A percentile compares a stretch with the other conserved stretches of the same genome.
These are phyloP conservation scores for Orbilia quercus DNA, from an alignment of 2,329 filamentous ascomycete genomes.

Conservation along the genomic window DNA sequence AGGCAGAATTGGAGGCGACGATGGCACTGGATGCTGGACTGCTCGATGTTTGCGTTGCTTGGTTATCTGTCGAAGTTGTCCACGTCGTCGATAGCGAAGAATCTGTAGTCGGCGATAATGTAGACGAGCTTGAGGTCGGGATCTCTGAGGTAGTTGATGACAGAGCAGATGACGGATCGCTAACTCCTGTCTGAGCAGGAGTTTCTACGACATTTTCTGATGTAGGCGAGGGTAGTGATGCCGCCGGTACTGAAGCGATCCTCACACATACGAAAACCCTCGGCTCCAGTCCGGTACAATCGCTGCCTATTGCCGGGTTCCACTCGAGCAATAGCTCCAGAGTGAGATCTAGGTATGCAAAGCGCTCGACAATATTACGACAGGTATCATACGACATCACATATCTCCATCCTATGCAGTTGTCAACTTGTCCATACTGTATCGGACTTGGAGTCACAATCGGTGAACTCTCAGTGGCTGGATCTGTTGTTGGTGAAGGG, in stretches of 20 bases:
- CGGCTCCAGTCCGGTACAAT: conserved; percentile 17
- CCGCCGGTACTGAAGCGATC: not conserved
- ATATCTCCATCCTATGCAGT: conserved; percentile 40
- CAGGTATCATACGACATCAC: conserved; percentile 18
- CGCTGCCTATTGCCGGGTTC: conserved; percentile 23
- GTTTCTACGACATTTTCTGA: not conserved
- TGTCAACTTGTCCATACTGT: conserved; percentile 7
- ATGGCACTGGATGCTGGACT: not conserved
- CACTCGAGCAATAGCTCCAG: conserved; percentile 28
- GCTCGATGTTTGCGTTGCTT: not conserved
- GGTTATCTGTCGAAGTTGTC: not conserved
- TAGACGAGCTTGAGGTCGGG: too few relatives aligned
- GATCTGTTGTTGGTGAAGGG: not conserved
- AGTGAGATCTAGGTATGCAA: conserved; percentile 19
- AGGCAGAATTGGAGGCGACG: not conserved
- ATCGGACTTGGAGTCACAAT: conserved; percentile 14
- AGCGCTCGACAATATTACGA: conserved; percentile 28
- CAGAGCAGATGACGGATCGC: too few relatives aligned
- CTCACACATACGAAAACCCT: conserved; percentile 33
- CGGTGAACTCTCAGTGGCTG: not conserved
- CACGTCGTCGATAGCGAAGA: too few relatives aligned
- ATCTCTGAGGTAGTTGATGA: too few relatives aligned
- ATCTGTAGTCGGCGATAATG: too few relatives aligned
- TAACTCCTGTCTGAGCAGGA: too few relatives aligned
- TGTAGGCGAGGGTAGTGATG: not conserved